Base-by-base conservation (phyloP, 1,284 basidiomycete species). In the Golubevia sp. region DNA sequence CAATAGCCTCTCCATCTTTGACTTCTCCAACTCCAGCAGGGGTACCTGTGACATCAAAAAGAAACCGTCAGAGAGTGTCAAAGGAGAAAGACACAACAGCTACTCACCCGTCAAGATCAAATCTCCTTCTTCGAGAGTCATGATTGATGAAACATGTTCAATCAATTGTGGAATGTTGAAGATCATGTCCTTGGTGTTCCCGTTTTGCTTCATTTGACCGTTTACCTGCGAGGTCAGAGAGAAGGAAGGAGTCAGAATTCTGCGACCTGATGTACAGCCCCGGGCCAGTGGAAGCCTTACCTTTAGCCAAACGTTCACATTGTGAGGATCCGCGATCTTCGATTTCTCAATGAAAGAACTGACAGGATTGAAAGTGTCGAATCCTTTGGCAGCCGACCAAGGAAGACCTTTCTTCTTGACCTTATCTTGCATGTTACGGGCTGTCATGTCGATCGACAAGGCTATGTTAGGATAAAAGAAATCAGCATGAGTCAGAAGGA, bases 381-480 rank as follows among this genome's bases (percentile, higher is more conserved):
- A 93, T 1, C 92, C 93, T 84, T 96, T 95, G 1, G 91, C 92
- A 3, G 94, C 88, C 20, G 91, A 91, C 96, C 96, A 99, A 1
- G 96, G 96, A 24, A 98, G 88, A 21, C 96, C 94, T 67, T 90
- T 91, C 76, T 91, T 92, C 87, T 97, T 97, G 57, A 92, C 92
- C 57, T 90, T 89, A 62, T 97, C 93, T 85, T 99, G 96, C 80
- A 98, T 86, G 85, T 98, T 98, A 25, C 96, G 89, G 0, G 92
- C 95, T 0, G 95, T 98, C 91, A 98, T 91, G 83, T 97, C 94
- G 66, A 97, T 91, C 1, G 93, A 93, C 63, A 97, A 87, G 49
- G 94, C 94, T 96, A 68, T 25, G 21, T 23, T 52, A 50, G 34
- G 49, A 48, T 38, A 55, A 26, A 59, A 48, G 3, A 18, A 30